Evolutionary conservation across 352 stramenopile genomes (phyloP).

Genomic region (Pythium brachiatum): DNA sequence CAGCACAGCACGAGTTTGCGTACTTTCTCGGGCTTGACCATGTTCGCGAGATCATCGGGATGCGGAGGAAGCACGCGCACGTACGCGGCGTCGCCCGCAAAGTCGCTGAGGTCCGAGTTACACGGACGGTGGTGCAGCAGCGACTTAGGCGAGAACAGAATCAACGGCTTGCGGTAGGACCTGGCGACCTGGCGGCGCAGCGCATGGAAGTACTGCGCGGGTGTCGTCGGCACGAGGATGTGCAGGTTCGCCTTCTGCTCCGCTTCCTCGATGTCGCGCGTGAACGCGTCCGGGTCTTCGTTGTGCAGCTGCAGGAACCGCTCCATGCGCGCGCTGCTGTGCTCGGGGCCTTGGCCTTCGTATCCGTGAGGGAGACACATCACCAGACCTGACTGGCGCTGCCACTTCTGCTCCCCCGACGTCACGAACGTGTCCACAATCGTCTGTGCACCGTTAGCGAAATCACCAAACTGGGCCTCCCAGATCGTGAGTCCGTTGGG

Average conservation of each 20-base stretch:
- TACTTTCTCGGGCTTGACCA: constrained; percentile 68
- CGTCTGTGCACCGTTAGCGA: constrained; percentile 85
- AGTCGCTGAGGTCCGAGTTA: constrained; percentile 70
- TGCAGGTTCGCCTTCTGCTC: constrained; percentile 70
- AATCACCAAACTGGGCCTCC: constrained; percentile 90
- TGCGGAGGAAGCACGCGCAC: constrained; percentile 71
- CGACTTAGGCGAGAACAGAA: constrained; percentile 83
- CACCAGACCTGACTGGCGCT: constrained; percentile 87
- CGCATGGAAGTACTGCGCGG: constrained; percentile 97
- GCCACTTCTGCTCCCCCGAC: constrained; percentile 85
- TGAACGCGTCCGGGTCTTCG: constrained; percentile 74
- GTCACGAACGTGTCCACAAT: constrained; percentile 89
- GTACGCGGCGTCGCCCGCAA: constrained; percentile 56
- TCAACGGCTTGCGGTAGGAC: constrained; percentile 75
- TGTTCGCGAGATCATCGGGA: constrained; percentile 60
- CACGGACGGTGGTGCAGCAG: constrained; percentile 81
- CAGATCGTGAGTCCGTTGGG: constrained; percentile 86
- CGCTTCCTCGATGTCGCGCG: constrained; percentile 33
- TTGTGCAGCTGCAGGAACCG: constrained; percentile 82
- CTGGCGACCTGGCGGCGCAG: constrained; percentile 83
- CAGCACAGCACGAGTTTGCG: constrained; percentile 78
- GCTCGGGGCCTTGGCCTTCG: constrained; percentile 83
- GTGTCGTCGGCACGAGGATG: constrained; percentile 79
- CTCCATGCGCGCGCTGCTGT: constrained; percentile 83
- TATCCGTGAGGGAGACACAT: constrained; percentile 83